Evolutionary conservation across 73 alveolate genomes (phyloP).

Genomic region (Tetrahymena elliotti): DNA sequence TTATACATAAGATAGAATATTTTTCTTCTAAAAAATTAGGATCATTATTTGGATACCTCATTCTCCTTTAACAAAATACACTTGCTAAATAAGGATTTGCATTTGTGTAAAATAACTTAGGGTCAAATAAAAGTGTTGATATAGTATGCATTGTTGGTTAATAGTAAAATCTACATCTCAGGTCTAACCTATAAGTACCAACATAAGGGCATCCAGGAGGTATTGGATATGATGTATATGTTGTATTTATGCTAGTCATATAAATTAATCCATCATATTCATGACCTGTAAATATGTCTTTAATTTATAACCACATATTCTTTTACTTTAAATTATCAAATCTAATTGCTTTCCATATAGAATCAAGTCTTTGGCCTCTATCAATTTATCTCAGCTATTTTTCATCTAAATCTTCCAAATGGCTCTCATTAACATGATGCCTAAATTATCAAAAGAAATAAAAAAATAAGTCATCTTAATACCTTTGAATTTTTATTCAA

Average conservation of each 20-base stretch:
- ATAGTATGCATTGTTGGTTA: background rate
- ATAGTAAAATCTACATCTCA: background rate
- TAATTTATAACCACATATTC: background rate
- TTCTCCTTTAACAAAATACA: background rate
- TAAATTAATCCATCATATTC: background rate
- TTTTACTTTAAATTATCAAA: background rate
- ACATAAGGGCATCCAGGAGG: background rate
- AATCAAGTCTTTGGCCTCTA: background rate
- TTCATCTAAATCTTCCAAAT: background rate
- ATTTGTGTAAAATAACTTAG: background rate
- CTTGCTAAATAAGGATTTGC: background rate
- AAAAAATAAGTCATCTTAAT: too few species aligned
- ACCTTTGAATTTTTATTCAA: too few species aligned
- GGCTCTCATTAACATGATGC: background rate
- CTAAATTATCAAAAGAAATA: background rate
- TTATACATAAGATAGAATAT: background rate
- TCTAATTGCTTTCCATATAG: background rate
- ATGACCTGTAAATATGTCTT: background rate
- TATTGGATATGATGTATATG: background rate
- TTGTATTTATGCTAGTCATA: background rate
- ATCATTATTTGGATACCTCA: background rate
- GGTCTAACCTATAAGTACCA: background rate
- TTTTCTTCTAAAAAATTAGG: background rate
- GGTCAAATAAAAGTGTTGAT: background rate
- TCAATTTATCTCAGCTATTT: background rate